Conservation (phyloP, 1,284 basidiomycete species). For the Tilletia horrida region DNA sequence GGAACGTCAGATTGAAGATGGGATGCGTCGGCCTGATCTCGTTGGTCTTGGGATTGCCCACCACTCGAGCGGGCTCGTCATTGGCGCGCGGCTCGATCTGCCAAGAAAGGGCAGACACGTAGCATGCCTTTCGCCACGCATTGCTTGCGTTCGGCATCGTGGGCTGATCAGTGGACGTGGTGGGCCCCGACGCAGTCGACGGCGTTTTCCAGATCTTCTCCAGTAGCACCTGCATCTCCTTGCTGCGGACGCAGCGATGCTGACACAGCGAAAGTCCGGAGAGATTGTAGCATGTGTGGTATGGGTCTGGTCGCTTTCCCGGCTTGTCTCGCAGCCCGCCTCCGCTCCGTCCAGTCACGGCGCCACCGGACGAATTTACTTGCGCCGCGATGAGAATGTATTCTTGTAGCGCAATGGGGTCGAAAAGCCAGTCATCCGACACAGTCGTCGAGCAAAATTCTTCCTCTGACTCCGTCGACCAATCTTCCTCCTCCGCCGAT, state of each 20-base stretch:
- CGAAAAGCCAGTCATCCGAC: slow-evolving; percentile 30
- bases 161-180: too few species aligned
- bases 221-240: slow-evolving; percentile 32
- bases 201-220: slow-evolving; percentile 12
- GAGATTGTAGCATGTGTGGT: slow-evolving; percentile 55
- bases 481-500: slow-evolving; percentile 14
- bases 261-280: slow-evolving; percentile 46
- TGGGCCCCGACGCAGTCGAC: background rate
- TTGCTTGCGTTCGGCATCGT: too few species aligned
- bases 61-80: slow-evolving; percentile 19
- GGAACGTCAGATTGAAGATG: slow-evolving; percentile 43
- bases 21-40: slow-evolving; percentile 41
- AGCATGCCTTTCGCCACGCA: slow-evolving; percentile 32
- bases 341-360: background rate
- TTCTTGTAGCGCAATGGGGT: slow-evolving; percentile 70
- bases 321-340: slow-evolving; percentile 94
- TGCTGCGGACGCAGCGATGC: slow-evolving; percentile 38
- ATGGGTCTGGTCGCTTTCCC: slow-evolving; percentile 66
- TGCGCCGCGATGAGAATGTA: slow-evolving; percentile 85
- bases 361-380: slow-evolving; percentile 59
- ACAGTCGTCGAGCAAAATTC: slow-evolving; percentile 7
- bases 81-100: slow-evolving; percentile 26
- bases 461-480: slow-evolving; percentile 4
- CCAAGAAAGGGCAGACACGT: slow-evolving; percentile 34
- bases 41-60: slow-evolving; percentile 28